Conservation (phyloP, 169 alveolate genomes). For the Plasmodium berghei region DNA sequence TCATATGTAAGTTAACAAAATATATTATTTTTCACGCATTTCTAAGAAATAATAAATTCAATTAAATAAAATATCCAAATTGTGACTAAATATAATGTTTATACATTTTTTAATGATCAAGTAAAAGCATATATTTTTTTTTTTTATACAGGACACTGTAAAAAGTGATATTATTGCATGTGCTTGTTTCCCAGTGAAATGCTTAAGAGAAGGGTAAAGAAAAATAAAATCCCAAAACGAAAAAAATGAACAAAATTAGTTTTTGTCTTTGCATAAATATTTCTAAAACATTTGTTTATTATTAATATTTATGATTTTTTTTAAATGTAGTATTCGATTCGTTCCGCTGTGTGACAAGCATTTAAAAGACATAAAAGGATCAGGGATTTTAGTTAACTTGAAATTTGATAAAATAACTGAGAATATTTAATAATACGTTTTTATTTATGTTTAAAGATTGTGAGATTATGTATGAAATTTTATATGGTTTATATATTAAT, state of each 20-base stretch:
- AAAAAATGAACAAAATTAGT: not conserved
- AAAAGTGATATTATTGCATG: slow-evolving; percentile 82
- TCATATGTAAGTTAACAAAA: slow-evolving; percentile 59
- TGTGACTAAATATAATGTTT: too few species aligned
- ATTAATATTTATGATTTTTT: slow-evolving; percentile 55
- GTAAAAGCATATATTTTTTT: not conserved
- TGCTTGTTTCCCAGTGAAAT: slow-evolving; percentile 83
- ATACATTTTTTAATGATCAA: too few species aligned
- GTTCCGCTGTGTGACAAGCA: slow-evolving; percentile 87
- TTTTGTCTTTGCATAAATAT: not conserved
- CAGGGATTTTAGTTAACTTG: slow-evolving; percentile 84
- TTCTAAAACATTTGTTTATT: not conserved
- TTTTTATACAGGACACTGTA: slow-evolving; percentile 76
- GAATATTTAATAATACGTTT: too few species aligned
- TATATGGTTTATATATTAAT: not conserved
- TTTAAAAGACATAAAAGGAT: slow-evolving; percentile 84
- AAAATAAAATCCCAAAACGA: slow-evolving; percentile 8
- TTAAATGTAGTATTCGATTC: slow-evolving; percentile 89
- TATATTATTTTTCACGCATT: not conserved
- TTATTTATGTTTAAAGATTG: slow-evolving; percentile 1
- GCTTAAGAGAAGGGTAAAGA: slow-evolving; percentile 79
- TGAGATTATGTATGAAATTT: not conserved
- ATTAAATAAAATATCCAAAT: too few species aligned
- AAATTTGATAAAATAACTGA: slow-evolving; percentile 43
- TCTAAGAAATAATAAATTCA: too few species aligned